Conservation (phyloP, 2,329 filamentous ascomycete species). For the Alternaria gansuensis region DNA sequence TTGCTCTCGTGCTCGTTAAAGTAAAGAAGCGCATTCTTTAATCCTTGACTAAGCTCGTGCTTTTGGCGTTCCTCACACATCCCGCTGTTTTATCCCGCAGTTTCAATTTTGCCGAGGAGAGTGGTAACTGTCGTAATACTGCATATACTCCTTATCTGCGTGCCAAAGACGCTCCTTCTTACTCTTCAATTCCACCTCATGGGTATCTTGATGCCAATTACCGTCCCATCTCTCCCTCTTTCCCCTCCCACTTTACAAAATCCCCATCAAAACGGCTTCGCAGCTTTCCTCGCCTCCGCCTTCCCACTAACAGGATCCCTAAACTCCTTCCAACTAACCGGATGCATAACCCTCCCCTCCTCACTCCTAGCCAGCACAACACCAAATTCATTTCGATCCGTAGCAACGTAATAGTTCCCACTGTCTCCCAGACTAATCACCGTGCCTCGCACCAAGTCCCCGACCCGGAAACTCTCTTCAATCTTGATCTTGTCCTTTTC, state of each 20-base stretch:
- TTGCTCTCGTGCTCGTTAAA: background rate
- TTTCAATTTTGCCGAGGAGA: too few relatives aligned
- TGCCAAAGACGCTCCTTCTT: background rate
- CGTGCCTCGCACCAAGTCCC: constrained; percentile 86
- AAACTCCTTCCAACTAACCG: constrained; percentile 95
- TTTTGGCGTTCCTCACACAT: background rate
- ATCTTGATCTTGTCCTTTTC: constrained; percentile 96
- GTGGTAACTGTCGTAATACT: background rate
- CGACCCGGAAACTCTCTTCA: constrained; percentile 88
- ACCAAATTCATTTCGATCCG: constrained; percentile 87
- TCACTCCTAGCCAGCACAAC: constrained; percentile 94
- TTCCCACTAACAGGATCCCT: constrained; percentile 80
- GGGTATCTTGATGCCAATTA: background rate
- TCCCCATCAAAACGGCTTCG: constrained; percentile 73
- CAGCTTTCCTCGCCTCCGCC: constrained; percentile 87
- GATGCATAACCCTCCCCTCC: constrained; percentile 87
- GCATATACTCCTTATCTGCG: background rate
- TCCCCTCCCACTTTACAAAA: too few relatives aligned
- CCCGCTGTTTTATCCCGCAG: background rate
- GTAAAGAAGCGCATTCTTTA: background rate
- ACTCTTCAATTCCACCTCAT: background rate
- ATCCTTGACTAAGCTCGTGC: background rate
- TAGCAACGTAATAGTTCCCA: constrained; percentile 93
- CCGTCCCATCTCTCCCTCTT: background rate
- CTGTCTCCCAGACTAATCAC: constrained; percentile 95